Conservation (phyloP, 768 basidiomycete genomes). For the Boletus rubescentipes region DNA sequence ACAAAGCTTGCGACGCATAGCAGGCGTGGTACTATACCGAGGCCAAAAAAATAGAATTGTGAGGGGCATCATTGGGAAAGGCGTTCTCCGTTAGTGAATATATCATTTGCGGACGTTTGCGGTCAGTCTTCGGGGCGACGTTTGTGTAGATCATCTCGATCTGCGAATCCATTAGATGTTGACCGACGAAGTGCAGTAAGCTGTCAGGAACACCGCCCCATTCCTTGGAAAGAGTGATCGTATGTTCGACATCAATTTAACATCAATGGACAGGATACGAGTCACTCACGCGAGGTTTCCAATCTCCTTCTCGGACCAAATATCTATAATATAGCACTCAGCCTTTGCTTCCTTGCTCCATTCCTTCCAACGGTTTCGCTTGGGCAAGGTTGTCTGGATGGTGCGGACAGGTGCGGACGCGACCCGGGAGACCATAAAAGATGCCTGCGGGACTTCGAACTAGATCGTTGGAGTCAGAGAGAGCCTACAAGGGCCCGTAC, state of each 20-base stretch:
- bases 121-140: fast-evolving
- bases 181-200: background rate
- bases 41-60: background rate
- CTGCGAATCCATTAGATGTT: background rate
- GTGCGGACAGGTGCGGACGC: background rate
- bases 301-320: slow-evolving; percentile 3
- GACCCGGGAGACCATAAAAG: background rate
- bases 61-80: background rate
- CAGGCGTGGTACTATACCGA: fast-evolving
- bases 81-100: too few species aligned
- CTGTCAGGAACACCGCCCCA: background rate
- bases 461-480: background rate
- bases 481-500: background rate
- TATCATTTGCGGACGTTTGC: background rate
- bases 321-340: background rate
- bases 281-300: background rate
- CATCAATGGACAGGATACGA: background rate
- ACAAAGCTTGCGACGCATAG: fast-evolving
- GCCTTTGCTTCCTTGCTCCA: background rate
- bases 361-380: background rate
- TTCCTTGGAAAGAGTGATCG: background rate
- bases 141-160: background rate
- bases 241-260: background rate
- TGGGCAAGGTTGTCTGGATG: background rate
- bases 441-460: background rate